Evolutionary conservation across 768 basidiomycete genomes (phyloP), one percentile per base, ranked within the genome.

Genomic region (Mycena latifolia): DNA sequence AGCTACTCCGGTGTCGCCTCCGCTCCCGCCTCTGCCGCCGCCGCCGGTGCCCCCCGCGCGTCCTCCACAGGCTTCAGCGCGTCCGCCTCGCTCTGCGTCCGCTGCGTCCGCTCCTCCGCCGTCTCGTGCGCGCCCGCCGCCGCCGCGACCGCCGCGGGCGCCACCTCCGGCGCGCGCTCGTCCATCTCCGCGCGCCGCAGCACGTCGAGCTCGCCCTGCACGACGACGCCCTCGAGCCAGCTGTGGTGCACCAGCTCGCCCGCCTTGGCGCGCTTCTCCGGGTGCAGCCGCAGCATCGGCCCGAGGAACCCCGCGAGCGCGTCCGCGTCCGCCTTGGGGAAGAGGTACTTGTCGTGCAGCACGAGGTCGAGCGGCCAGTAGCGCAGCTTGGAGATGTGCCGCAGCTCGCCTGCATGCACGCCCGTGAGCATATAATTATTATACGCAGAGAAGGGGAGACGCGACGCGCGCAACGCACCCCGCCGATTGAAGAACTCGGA

Each of bases 401-500:
- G 90, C 31, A 99, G 88, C 79, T 98, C 96, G 62, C 86, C 86
- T 86, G 67, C n/a, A n/a, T n/a, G n/a, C n/a, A n/a, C n/a, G n/a
- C n/a, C n/a, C n/a, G n/a, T n/a, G n/a, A n/a, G n/a, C n/a, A n/a
- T n/a, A n/a, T n/a, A n/a, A n/a, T n/a, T n/a, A n/a, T n/a, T n/a
- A n/a, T n/a, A n/a, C n/a, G n/a, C n/a, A 20, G n/a, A 46, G 9
- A 24, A 15, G 45, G 24, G 29, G 29, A 52, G 39, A 61, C 24
- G 77, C 6, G 31, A 33, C 11, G 31, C 5, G 31, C n/a, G n/a
- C n/a, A 11, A 39, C 37, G 17, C 60, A 94, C 96, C 96, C 87
- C 92, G 92, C n/a, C 96, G 89, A 70, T 91, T 99, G 82, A 99
- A 99, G 74, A 98, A 96, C 75, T 99, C 96, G 50, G 88, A 87